Evolutionary conservation across 116 monocot species (phyloP).

Genomic region (Papilionanthe hybrid): DNA sequence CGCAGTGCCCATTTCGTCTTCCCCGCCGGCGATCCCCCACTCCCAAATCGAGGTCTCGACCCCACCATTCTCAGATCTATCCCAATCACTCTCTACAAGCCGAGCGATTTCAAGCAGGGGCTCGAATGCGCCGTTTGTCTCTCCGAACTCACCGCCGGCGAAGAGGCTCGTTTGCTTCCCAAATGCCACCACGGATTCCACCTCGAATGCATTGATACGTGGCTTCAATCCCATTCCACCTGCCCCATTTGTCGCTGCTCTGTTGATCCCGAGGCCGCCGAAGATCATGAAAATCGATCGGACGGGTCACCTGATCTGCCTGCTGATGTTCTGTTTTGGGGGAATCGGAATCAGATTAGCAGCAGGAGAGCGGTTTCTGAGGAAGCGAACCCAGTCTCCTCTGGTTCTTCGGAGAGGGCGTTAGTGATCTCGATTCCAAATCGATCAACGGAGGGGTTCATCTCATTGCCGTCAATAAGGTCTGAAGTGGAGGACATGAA

Average conservation of each 20-base stretch:
- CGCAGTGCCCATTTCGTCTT: constrained; percentile 5
- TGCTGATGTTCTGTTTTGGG: constrained; percentile 23
- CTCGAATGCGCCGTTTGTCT: constrained; percentile 79
- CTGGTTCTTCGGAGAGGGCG: constrained; percentile 12
- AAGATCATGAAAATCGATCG: neutral
- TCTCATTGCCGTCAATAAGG: constrained; percentile 7
- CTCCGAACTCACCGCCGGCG: constrained; percentile 57
- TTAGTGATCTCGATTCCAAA: constrained; percentile 47
- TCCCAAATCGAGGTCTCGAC: constrained; percentile 31
- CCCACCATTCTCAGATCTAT: constrained; percentile 29
- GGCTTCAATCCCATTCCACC: constrained; percentile 70
- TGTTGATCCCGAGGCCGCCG: neutral
- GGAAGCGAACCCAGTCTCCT: neutral
- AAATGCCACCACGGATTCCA: constrained; percentile 80
- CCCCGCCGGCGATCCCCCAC: neutral
- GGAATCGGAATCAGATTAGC: constrained; percentile 17
- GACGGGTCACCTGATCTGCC: constrained; percentile 9
- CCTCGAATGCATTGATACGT: constrained; percentile 71
- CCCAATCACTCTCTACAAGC: constrained; percentile 27
- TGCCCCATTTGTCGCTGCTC: constrained; percentile 67
- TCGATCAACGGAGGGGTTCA: constrained; percentile 7
- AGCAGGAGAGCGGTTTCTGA: neutral
- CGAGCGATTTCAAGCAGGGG: constrained; percentile 30
- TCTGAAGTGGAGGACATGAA: constrained; percentile 14
- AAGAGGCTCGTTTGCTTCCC: constrained; percentile 58